Percentiles rank a stretch among this genome's conserved stretches.
phyloP scores from a whole-genome alignment of 305 asterid species.

The Withania somnifera region DNA sequence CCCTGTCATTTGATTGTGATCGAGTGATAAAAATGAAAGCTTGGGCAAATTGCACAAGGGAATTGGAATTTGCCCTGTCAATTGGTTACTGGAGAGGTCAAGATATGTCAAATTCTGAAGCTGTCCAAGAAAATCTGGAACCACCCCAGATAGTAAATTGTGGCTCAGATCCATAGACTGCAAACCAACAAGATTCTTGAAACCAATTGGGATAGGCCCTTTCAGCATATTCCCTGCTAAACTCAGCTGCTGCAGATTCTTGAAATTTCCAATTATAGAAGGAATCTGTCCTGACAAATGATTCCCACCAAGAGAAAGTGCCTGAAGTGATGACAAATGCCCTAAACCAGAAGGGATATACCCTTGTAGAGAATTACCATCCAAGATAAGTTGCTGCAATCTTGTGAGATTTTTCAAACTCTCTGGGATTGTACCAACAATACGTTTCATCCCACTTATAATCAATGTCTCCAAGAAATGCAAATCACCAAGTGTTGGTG shows the following conservation, averaged over 20 bases:
- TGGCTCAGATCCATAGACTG: slow-evolving; percentile 59
- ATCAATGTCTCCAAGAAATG: slow-evolving; percentile 52
- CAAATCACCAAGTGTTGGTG: slow-evolving; percentile 52
- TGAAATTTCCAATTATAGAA: slow-evolving; percentile 38
- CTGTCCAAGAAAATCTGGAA: slow-evolving; percentile 54
- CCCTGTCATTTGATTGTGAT: slow-evolving; percentile 60
- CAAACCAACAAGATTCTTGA: slow-evolving; percentile 23
- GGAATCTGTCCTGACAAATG: slow-evolving; percentile 55
- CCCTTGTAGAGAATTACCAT: slow-evolving; percentile 64
- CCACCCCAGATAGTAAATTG: slow-evolving; percentile 53
- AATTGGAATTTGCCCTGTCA: slow-evolving; percentile 57
- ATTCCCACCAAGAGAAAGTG: slow-evolving; percentile 56
- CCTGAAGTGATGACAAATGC: slow-evolving; percentile 36
- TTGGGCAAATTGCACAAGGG: slow-evolving; percentile 33
- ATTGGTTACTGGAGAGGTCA: slow-evolving; percentile 52
- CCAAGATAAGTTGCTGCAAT: slow-evolving; percentile 61
- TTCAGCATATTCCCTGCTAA: slow-evolving; percentile 38
- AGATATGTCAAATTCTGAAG: slow-evolving; percentile 44
- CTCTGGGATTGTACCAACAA: slow-evolving; percentile 46
- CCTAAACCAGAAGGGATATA: slow-evolving; percentile 46
- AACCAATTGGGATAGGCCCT: slow-evolving; percentile 42
- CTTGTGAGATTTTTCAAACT: slow-evolving; percentile 46
- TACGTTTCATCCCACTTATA: slow-evolving; percentile 65
- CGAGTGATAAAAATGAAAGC: slow-evolving; percentile 62
- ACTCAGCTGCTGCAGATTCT: slow-evolving; percentile 41